Evolutionary conservation across 2,329 filamentous ascomycete genomes (phyloP).

Genomic region (Claviceps citrina): DNA sequence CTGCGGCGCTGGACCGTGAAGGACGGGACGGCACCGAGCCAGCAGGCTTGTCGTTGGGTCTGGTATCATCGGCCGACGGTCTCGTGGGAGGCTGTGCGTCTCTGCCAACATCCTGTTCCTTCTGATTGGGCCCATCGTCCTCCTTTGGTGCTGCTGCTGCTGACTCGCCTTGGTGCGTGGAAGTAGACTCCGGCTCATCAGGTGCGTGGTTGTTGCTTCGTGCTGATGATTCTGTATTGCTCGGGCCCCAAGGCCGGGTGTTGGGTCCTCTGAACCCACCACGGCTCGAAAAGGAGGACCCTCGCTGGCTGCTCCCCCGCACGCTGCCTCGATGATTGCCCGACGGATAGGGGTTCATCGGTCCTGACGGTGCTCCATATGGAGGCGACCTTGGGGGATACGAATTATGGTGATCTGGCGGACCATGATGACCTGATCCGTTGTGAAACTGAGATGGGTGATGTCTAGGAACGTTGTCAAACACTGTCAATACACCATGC

Average conservation of each 20-base stretch:
- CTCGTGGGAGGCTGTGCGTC: background rate
- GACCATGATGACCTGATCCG: conserved; percentile 30
- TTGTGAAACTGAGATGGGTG: conserved; percentile 47
- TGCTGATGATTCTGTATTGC: conserved; percentile 10
- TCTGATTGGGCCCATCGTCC: background rate
- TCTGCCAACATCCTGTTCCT: background rate
- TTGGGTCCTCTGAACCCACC: conserved; percentile 41
- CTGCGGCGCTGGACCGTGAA: conserved; percentile 13
- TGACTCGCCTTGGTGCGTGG: conserved; percentile 9
- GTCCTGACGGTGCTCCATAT: conserved; percentile 42
- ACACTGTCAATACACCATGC: background rate
- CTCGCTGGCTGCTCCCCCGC: conserved; percentile 26
- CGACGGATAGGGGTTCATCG: conserved; percentile 36
- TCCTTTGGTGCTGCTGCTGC: background rate
- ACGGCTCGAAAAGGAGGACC: conserved; percentile 41
- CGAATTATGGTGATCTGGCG: conserved; percentile 39
- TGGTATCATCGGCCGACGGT: background rate
- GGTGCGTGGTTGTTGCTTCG: conserved; percentile 7
- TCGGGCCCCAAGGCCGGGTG: conserved; percentile 58
- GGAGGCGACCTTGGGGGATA: conserved; percentile 32
- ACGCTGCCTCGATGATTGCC: conserved; percentile 23
- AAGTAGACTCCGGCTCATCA: conserved; percentile 7
- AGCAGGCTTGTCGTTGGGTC: conserved; percentile 1
- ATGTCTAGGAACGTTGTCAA: conserved; percentile 20
- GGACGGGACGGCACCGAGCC: conserved; percentile 2